A percentile compares a stretch with the other conserved stretches of the same genome.
These are phyloP conservation scores for Rhododendron simsii DNA, from an alignment of 148 eudicot genomes.

Conservation along the genomic window DNA sequence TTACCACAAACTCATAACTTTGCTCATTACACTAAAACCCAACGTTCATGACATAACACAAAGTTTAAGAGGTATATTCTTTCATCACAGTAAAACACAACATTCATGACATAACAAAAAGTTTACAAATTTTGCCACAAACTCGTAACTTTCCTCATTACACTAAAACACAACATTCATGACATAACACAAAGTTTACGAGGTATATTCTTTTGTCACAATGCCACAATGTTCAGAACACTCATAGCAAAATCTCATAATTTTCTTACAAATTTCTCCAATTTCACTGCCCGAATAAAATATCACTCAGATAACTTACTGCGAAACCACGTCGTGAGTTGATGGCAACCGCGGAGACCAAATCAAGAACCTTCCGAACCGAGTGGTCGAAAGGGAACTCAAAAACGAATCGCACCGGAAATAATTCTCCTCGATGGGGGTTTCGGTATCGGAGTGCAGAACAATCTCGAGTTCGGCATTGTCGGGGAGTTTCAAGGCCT, in stretches of 20 bases:
- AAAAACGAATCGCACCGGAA: constrained; percentile 41
- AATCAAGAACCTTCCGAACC: constrained; percentile 66
- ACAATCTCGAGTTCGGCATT: constrained; percentile 25
- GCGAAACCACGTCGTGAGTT: constrained; percentile 77
- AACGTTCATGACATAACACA: neutral
- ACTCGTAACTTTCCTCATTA: too few relatives aligned
- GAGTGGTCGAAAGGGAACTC: constrained; percentile 41
- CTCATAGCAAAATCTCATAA: neutral
- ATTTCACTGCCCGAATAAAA: neutral
- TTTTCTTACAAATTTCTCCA: neutral
- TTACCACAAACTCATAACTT: neutral
- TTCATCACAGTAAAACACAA: too few relatives aligned
- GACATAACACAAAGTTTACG: neutral
- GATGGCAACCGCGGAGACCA: constrained; percentile 74
- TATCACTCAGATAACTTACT: constrained; percentile 32
- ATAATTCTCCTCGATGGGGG: constrained; percentile 18
- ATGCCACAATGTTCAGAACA: neutral
- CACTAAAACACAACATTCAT: neutral
- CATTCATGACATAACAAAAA: too few relatives aligned
- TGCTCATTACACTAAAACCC: neutral
- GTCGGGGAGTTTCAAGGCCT: constrained; percentile 45
- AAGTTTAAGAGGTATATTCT: too few relatives aligned
- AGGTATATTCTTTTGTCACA: neutral
- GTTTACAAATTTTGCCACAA: too few relatives aligned
- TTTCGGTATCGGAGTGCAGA: constrained; percentile 40